Evolutionary conservation across 2,329 filamentous ascomycete genomes (phyloP).

Genomic region (Talaromyces islandicus): DNA sequence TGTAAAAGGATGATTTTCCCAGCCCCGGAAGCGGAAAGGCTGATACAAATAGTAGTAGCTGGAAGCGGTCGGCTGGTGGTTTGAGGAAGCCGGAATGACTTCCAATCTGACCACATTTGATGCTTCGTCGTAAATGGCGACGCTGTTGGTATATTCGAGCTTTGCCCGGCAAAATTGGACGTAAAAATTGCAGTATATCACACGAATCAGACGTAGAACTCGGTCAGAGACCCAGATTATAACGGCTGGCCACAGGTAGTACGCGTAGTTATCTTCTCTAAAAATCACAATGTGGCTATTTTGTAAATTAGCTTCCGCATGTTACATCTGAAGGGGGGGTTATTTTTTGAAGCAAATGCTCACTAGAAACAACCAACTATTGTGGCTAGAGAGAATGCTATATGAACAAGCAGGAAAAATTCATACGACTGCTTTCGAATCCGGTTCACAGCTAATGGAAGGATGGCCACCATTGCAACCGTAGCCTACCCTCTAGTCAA

Average conservation of each 20-base stretch:
- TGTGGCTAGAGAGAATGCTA: conserved; percentile 29
- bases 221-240: conserved; percentile 46
- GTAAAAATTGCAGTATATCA: conserved; percentile 41
- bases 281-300: conserved; percentile 45
- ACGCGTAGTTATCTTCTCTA: conserved; percentile 40
- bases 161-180: conserved; percentile 15
- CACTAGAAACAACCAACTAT: conserved; percentile 41
- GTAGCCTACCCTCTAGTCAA: conserved; percentile 13
- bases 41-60: conserved; percentile 7
- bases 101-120: conserved; percentile 45
- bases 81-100: conserved; percentile 29
- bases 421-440: conserved; percentile 42
- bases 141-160: conserved; percentile 28
- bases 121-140: conserved; percentile 37
- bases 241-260: conserved; percentile 47
- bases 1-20: conserved; percentile 50
- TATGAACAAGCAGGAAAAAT: conserved; percentile 34
- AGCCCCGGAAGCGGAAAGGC: conserved; percentile 20
- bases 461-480: conserved; percentile 33
- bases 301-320: neutral
- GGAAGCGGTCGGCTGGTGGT: neutral
- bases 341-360: conserved; percentile 31
- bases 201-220: conserved; percentile 35
- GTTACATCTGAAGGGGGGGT: too few relatives aligned
- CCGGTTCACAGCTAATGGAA: conserved; percentile 42